Conservation (phyloP, 371 early-diverging fungal species). For the Actinomortierella wolfii region DNA sequence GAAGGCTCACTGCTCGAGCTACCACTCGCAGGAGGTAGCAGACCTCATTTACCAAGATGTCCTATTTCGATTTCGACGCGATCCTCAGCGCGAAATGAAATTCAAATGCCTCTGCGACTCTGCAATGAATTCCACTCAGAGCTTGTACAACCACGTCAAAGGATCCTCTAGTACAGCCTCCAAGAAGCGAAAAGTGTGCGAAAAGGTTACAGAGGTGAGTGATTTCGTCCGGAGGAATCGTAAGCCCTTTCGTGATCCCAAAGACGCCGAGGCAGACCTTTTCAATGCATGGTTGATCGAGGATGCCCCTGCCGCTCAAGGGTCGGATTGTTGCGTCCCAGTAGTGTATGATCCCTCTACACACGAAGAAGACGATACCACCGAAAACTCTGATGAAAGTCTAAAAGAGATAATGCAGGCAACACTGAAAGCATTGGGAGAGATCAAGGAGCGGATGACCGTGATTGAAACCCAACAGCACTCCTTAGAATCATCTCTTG, state of each 20-base stretch:
- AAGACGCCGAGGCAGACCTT: background rate
- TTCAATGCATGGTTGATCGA: background rate
- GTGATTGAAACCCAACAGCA: background rate
- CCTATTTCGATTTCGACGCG: conserved; percentile 12
- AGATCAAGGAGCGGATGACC: conserved; percentile 4
- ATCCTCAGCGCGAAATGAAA: conserved; percentile 11
- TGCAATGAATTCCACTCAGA: conserved; percentile 3
- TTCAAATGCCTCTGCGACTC: conserved; percentile 10
- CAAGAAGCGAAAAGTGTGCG: conserved; percentile 12
- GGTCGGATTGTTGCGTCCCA: conserved; percentile 1
- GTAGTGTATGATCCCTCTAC: background rate
- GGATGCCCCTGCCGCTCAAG: conserved; percentile 1
- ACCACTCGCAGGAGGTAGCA: conserved; percentile 5
- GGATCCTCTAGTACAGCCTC: conserved; percentile 5
- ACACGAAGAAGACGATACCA: background rate
- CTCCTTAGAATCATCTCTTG: background rate
- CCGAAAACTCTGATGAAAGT: background rate
- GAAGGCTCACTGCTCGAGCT: conserved; percentile 9
- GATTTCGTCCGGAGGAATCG: conserved; percentile 2
- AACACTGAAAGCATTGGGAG: background rate
- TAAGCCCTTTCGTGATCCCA: conserved; percentile 6
- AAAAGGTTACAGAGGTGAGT: conserved; percentile 7
- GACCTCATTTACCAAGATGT: conserved; percentile 13
- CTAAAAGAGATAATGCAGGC: background rate
- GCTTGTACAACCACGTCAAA: conserved; percentile 13